Evolutionary conservation across 495 filamentous ascomycete genomes (phyloP).

Genomic region (Penicillium dipodomyicola): DNA sequence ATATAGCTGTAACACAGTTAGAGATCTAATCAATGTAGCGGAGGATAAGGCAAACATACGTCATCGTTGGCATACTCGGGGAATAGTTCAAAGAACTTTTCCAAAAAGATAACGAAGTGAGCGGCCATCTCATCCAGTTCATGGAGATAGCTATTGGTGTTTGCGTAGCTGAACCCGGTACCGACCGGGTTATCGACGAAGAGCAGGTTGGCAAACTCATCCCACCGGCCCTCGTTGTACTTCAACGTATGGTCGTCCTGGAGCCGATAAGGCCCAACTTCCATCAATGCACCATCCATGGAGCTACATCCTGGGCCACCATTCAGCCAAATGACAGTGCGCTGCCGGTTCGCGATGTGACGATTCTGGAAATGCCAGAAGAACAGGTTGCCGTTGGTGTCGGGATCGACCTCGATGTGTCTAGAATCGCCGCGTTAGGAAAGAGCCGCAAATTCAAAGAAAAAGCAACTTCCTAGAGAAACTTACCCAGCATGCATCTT

Average conservation of each 20-base stretch:
- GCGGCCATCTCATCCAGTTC: constrained; percentile 86
- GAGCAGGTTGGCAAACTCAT: constrained; percentile 93
- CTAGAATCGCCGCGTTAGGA: constrained; percentile 47
- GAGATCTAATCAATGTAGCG: constrained; percentile 15
- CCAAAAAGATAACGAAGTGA: constrained; percentile 83
- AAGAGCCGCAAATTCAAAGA: not conserved
- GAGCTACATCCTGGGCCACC: constrained; percentile 95
- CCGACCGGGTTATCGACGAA: constrained; percentile 98
- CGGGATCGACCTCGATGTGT: constrained; percentile 83
- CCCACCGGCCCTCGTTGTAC: constrained; percentile 90
- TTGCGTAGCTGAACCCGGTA: constrained; percentile 92
- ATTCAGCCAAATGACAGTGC: constrained; percentile 96
- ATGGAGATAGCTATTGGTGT: constrained; percentile 78
- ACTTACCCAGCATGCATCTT: constrained; percentile 98
- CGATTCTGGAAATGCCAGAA: constrained; percentile 97
- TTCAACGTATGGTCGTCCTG: constrained; percentile 69
- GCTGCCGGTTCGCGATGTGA: constrained; percentile 87
- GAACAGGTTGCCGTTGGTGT: constrained; percentile 88
- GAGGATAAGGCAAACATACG: constrained; percentile 53
- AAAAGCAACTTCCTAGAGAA: not conserved
- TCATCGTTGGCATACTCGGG: constrained; percentile 92
- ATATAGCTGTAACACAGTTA: constrained; percentile 67
- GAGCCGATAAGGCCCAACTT: constrained; percentile 89
- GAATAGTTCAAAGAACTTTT: constrained; percentile 86
- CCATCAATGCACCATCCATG: constrained; percentile 96